Conservation (phyloP, 192 early-diverging fungal species). For the Coemansia guatemalensis region DNA sequence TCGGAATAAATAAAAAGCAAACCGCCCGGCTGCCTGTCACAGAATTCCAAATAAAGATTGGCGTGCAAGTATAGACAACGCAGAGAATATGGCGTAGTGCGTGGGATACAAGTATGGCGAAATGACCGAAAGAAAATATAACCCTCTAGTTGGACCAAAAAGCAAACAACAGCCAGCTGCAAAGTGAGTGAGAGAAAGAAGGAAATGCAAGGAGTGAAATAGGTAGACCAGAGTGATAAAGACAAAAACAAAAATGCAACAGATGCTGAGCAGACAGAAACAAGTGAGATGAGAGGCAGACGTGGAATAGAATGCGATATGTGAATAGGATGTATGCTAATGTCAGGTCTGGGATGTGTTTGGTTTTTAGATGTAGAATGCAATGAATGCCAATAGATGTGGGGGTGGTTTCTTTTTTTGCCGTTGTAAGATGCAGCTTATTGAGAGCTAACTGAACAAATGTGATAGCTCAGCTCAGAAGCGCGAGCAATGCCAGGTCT, state of each 20-base stretch:
- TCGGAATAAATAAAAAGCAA: slow-evolving; percentile 4
- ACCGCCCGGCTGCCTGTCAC: background rate
- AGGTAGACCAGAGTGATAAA: background rate
- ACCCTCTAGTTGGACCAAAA: background rate
- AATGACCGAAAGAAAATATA: background rate
- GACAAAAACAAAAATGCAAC: background rate
- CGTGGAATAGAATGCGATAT: slow-evolving; percentile 3
- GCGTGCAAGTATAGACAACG: background rate
- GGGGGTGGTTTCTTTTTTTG: background rate
- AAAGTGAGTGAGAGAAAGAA: background rate
- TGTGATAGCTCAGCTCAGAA: background rate
- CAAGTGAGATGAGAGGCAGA: background rate
- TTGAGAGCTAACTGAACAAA: slow-evolving; percentile 4
- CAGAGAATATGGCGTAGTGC: background rate
- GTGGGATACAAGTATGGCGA: background rate
- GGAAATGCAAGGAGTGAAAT: slow-evolving; percentile 1
- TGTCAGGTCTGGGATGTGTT: slow-evolving; percentile 2
- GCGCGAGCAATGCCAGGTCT: background rate
- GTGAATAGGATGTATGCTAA: slow-evolving; percentile 6
- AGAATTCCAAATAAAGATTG: background rate
- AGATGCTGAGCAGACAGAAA: background rate
- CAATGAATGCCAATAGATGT: slow-evolving; percentile 1
- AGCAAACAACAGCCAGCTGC: background rate
- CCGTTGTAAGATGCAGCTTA: background rate
- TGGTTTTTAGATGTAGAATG: slow-evolving; percentile 10